phyloP scores from a whole-genome alignment of 306 rosid species.

The Fragaria ananassa region DNA sequence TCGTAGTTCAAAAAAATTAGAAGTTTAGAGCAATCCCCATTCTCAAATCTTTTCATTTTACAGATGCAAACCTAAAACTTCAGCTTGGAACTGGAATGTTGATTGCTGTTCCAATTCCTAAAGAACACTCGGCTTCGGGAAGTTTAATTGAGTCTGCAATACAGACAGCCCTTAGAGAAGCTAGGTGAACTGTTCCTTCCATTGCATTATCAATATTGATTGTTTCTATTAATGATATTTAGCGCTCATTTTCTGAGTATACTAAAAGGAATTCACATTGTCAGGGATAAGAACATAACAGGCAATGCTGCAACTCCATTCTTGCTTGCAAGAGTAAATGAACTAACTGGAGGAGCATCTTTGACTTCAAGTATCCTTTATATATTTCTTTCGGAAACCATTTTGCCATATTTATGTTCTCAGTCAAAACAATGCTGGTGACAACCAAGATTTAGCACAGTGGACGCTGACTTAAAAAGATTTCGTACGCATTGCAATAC shows the following conservation, averaged over 20 bases:
- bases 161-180: conserved; percentile 66
- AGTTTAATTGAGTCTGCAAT: conserved; percentile 72
- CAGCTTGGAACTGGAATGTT: conserved; percentile 72
- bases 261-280: conserved; percentile 4
- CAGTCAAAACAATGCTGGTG: too few relatives aligned
- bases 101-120: conserved; percentile 85
- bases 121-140: conserved; percentile 74
- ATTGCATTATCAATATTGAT: not conserved
- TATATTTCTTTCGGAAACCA: not conserved
- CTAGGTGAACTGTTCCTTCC: conserved; percentile 43
- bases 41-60: conserved; percentile 17
- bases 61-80: conserved; percentile 69
- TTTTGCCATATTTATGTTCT: not conserved
- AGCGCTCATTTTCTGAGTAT: not conserved
- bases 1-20: too few relatives aligned
- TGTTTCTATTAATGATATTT: not conserved
- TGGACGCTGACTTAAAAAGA: not conserved
- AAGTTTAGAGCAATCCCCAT: not conserved
- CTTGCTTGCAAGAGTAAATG: conserved; percentile 73
- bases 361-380: conserved; percentile 81
- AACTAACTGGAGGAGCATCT: conserved; percentile 82
- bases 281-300: conserved; percentile 63
- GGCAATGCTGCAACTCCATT: conserved; percentile 90
- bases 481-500: too few relatives aligned
- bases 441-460: not conserved